Evolutionary conservation across 106 monocot genomes (phyloP).

Genomic region (Allium fistulosum): DNA sequence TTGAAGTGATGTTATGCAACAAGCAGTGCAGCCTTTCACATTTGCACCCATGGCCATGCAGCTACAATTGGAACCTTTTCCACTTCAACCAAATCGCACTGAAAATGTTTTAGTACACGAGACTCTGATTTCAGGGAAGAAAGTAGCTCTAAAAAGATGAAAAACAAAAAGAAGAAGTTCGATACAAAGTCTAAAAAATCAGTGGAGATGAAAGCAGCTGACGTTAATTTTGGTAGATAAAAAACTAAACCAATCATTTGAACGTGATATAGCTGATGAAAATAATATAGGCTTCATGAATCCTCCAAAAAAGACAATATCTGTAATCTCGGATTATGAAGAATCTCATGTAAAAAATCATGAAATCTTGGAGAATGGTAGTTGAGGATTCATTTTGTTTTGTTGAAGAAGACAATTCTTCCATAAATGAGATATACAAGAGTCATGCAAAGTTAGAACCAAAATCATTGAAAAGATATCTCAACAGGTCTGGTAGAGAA

Average conservation of each 20-base stretch:
- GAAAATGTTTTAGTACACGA: too few species aligned
- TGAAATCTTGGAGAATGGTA: background rate
- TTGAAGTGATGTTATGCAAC: too few species aligned
- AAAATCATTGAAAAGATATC: background rate
- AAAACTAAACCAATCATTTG: background rate
- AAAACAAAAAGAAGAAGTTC: background rate
- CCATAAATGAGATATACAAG: too few species aligned
- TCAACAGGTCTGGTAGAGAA: background rate
- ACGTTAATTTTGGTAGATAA: background rate
- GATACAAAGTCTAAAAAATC: conserved; percentile 21
- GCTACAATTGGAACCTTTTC: background rate
- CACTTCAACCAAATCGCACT: background rate
- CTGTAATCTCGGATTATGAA: background rate
- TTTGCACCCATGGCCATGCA: background rate
- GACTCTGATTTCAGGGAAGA: background rate
- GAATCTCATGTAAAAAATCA: conserved; percentile 5
- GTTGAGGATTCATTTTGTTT: background rate
- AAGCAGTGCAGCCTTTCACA: too few species aligned
- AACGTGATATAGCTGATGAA: background rate
- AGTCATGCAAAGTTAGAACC: too few species aligned
- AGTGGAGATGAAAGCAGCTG: conserved; percentile 25
- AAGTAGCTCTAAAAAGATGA: conserved; percentile 1
- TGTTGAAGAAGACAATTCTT: too few species aligned
- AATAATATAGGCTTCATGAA: background rate
- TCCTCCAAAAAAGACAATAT: background rate